Percentiles rank a stretch among this genome's conserved stretches.
Conservation (phyloP, 495 filamentous ascomycete genomes). For the Elasticomyces elasticus region DNA sequence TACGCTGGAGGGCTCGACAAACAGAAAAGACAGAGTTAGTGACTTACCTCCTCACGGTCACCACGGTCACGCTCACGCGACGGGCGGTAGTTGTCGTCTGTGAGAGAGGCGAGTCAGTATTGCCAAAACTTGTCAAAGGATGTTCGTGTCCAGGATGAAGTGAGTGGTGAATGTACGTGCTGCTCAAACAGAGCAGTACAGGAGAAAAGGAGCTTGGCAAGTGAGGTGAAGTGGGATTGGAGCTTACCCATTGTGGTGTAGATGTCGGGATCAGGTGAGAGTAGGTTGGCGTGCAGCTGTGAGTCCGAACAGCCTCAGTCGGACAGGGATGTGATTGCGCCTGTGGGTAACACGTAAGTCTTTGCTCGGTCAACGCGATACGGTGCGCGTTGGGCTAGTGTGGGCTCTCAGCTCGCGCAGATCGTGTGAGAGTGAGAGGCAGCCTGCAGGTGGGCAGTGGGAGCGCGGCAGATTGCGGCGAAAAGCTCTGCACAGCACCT, state of each 20-base stretch:
- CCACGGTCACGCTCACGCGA: no score
- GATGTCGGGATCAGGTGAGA: neutral
- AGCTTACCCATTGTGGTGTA: constrained; percentile 14
- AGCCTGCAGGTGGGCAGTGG: neutral
- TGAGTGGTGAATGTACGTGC: neutral
- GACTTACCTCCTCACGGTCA: constrained; percentile 20
- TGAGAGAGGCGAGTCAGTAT: constrained; percentile 8
- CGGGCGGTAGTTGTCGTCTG: constrained; percentile 26
- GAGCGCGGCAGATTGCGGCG: neutral
- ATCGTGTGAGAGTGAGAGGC: neutral
- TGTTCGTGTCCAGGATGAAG: neutral
- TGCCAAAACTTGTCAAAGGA: neutral
- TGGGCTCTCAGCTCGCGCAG: neutral
- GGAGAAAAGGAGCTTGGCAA: neutral
- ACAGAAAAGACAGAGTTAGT: neutral
- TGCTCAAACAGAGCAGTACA: neutral
- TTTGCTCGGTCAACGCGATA: neutral
- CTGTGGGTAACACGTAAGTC: constrained; percentile 1
- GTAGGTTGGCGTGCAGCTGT: constrained; percentile 2
- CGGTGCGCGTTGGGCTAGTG: neutral
- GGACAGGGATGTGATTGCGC: constrained; percentile 7
- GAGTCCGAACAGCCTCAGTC: constrained; percentile 5
- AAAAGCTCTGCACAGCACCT: neutral
- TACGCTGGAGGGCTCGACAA: neutral
- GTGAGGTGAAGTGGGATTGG: constrained; percentile 1